phyloP scores from a whole-genome alignment of 176 grass and related monocot species.

The Lolium rigidum region DNA sequence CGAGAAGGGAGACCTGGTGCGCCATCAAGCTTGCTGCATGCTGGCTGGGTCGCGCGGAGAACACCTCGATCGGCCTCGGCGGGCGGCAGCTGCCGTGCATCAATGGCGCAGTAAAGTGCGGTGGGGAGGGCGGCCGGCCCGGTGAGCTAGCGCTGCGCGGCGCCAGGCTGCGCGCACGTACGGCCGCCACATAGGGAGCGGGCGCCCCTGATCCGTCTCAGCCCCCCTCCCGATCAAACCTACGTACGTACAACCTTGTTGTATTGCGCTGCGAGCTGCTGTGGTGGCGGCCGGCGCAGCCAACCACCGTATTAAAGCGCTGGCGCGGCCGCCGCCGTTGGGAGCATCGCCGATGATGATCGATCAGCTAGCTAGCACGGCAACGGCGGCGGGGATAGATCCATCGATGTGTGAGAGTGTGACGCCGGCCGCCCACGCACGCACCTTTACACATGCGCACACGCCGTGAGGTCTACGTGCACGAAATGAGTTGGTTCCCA shows the following conservation, averaged over 20 bases:
- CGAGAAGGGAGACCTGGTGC: neutral
- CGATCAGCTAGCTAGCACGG: conserved; percentile 24
- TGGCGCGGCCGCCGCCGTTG: neutral
- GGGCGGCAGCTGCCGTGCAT: conserved; percentile 35
- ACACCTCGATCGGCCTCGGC: neutral
- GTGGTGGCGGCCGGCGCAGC: neutral
- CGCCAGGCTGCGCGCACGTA: neutral
- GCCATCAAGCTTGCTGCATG: neutral
- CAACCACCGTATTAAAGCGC: conserved; percentile 40
- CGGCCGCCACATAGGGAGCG: conserved; percentile 23
- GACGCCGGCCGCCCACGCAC: neutral
- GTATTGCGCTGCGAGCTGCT: neutral
- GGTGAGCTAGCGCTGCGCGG: neutral
- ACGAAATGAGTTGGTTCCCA: neutral
- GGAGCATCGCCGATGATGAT: neutral
- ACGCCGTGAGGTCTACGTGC: neutral
- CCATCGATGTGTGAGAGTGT: conserved; percentile 16
- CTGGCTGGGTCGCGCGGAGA: no score
- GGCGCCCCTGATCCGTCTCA: neutral
- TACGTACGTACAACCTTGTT: neutral
- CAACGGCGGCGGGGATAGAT: neutral
- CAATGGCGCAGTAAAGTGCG: conserved; percentile 55
- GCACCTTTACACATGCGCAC: no score
- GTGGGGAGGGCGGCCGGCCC: neutral
- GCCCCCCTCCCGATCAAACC: neutral